Percentiles rank a stretch among this genome's conserved stretches.
Conservation (phyloP, 306 rosid species). For the Geum urbanum region DNA sequence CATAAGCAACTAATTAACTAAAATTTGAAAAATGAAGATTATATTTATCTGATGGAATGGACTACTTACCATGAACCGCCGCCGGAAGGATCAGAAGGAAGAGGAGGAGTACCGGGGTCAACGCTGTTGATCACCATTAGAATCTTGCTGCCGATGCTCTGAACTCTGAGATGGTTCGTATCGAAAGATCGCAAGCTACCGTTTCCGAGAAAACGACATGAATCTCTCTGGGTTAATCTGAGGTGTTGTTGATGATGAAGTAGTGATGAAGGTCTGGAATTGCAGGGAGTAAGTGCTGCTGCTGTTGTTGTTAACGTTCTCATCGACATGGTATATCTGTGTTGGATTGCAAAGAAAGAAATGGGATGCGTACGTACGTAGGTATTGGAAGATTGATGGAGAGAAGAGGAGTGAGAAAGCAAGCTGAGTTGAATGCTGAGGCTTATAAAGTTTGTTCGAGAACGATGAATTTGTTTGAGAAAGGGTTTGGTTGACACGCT, state of each 20-base stretch:
- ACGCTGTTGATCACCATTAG: conserved; percentile 26
- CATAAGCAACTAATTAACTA: no score
- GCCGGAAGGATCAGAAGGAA: conserved; percentile 28
- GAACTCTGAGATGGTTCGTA: background rate
- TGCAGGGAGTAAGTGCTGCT: background rate
- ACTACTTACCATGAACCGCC: conserved; percentile 33
- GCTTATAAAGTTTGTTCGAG: background rate
- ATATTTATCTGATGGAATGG: background rate
- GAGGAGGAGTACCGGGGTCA: conserved; percentile 24
- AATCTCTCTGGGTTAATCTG: background rate
- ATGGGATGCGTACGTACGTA: background rate
- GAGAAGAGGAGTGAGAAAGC: background rate
- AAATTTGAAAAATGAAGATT: background rate
- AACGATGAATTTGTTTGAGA: conserved; percentile 6
- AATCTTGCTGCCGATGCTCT: conserved; percentile 1
- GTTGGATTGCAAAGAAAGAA: background rate
- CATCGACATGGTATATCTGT: background rate
- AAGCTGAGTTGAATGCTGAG: background rate
- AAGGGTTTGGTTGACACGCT: conserved; percentile 5
- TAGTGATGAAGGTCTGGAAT: background rate
- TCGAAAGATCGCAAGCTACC: background rate
- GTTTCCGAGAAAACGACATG: conserved; percentile 1
- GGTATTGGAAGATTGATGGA: background rate
- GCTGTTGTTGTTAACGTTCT: background rate
- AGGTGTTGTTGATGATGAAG: background rate